A percentile compares a stretch with the other conserved stretches of the same genome.
These are phyloP conservation scores for Fraxinus baroniana DNA, from an alignment of 305 asterid species.

Conservation along the genomic window DNA sequence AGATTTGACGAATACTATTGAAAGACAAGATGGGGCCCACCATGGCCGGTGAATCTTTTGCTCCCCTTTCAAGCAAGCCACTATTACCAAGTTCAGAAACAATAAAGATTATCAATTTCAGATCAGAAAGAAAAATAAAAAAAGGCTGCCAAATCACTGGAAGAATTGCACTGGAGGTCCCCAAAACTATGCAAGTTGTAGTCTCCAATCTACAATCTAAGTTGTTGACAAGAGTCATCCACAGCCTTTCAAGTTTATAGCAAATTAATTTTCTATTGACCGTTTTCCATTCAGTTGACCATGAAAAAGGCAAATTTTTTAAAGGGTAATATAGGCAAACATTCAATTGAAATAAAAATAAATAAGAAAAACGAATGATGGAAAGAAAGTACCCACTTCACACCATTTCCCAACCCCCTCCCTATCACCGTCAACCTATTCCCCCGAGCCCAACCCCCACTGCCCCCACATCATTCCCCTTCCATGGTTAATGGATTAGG, in stretches of 20 bases:
- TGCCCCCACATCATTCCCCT: neutral
- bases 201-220: neutral
- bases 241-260: neutral
- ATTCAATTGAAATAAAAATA: neutral
- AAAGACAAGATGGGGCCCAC: conserved; percentile 95
- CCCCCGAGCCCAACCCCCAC: neutral
- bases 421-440: neutral
- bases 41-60: conserved; percentile 88
- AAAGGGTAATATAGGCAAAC: neutral
- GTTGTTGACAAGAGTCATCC: neutral
- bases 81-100: conserved; percentile 38
- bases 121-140: neutral
- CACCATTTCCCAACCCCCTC: neutral
- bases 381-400: neutral
- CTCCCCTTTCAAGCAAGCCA: conserved; percentile 99
- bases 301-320: neutral
- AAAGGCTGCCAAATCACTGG: neutral
- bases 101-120: conserved; percentile 16
- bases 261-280: neutral
- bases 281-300: neutral
- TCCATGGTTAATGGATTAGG: neutral
- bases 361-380: neutral
- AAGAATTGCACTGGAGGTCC: neutral
- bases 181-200: neutral
- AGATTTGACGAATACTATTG: conserved; percentile 60